phyloP scores from a whole-genome alignment of 192 early-diverging fungal species.

The Coemansia sp. region DNA sequence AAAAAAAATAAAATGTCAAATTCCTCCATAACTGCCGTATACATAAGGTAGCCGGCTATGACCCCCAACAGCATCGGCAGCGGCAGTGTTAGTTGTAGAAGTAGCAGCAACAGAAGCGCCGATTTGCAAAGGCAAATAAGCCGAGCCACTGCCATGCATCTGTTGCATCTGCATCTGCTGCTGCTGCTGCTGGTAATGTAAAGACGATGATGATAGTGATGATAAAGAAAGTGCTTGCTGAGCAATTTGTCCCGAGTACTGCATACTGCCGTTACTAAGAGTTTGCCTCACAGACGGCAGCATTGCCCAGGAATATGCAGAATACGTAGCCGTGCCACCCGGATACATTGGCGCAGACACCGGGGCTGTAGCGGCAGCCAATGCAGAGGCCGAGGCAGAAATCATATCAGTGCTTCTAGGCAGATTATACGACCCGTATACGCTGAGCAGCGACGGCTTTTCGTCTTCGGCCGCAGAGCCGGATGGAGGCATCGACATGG shows the following conservation, averaged over 20 bases:
- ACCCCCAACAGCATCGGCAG: conserved; percentile 5
- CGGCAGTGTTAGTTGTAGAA: conserved; percentile 11
- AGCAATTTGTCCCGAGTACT: conserved; percentile 1
- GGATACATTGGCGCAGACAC: background rate
- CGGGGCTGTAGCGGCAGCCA: background rate
- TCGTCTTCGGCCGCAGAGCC: background rate
- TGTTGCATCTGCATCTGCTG: conserved; percentile 3
- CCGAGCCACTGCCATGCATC: background rate
- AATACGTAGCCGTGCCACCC: background rate
- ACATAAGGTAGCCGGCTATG: background rate
- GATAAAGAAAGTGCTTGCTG: conserved; percentile 7
- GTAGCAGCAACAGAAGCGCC: conserved; percentile 1
- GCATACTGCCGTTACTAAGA: conserved; percentile 5
- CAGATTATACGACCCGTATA: background rate
- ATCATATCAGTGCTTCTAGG: background rate
- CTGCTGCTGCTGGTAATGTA: conserved; percentile 15
- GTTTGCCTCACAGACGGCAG: background rate
- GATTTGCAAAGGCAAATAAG: background rate
- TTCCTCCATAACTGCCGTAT: background rate
- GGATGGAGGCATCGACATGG: background rate
- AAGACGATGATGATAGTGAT: conserved; percentile 3
- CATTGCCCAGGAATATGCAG: conserved; percentile 13
- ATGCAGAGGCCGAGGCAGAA: no score
- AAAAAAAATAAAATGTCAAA: background rate
- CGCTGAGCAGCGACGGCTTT: background rate